Percentiles rank a stretch among this genome's conserved stretches.
These are phyloP conservation scores for Colletotrichum chrysophilum DNA, from an alignment of 2,329 filamentous ascomycete species.

Conservation along the genomic window DNA sequence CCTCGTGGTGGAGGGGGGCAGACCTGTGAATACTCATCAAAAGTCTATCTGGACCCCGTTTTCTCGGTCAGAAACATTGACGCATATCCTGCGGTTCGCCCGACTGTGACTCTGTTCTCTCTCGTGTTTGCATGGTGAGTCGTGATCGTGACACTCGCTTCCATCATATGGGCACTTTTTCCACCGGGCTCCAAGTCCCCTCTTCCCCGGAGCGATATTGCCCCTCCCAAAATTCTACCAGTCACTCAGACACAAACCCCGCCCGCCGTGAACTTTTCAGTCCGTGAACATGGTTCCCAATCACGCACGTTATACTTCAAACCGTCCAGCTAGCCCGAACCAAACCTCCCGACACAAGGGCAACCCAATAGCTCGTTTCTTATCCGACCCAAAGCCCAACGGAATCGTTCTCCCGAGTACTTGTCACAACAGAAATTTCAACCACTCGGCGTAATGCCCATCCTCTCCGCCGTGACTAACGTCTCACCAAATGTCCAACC, in stretches of 20 bases:
- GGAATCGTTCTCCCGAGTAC: background rate
- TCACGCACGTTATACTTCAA: background rate
- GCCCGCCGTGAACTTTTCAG: background rate
- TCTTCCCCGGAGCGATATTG: background rate
- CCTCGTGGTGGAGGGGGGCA: background rate
- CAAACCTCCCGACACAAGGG: background rate
- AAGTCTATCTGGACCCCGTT: slow-evolving; percentile 8
- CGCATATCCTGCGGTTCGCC: background rate
- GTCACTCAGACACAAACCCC: background rate
- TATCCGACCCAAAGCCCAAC: background rate
- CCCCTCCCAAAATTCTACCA: background rate
- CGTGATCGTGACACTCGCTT: background rate
- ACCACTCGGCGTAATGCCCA: background rate
- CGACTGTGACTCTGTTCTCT: background rate
- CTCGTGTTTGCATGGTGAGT: background rate
- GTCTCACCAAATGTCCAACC: background rate
- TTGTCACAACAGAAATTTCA: background rate
- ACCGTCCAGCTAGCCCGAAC: background rate
- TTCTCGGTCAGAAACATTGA: background rate
- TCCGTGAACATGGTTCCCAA: background rate
- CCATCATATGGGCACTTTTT: background rate
- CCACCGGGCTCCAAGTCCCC: background rate
- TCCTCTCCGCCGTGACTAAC: background rate
- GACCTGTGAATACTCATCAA: background rate
- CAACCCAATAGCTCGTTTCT: background rate